phyloP scores from a whole-genome alignment of 75 land plant genomes.

The Pinus albicaulis region DNA sequence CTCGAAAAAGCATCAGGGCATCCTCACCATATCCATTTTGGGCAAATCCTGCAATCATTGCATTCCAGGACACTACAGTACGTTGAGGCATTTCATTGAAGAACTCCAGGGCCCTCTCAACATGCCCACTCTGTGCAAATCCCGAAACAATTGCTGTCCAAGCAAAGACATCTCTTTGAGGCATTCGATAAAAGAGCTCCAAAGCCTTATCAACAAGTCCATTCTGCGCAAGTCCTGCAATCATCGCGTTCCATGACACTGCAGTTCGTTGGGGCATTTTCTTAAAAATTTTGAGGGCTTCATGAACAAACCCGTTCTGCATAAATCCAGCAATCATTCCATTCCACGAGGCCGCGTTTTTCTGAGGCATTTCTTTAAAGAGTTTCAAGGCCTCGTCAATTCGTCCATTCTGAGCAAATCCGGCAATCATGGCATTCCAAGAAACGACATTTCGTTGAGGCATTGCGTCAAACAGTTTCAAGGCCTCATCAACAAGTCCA shows the following conservation, averaged over 20 bases:
- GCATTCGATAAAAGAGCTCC: constrained; percentile 2
- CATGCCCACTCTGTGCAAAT: constrained; percentile 29
- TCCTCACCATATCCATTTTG: constrained; percentile 12
- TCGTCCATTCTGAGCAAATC: neutral
- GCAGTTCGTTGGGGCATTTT: constrained; percentile 10
- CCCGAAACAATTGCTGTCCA: constrained; percentile 26
- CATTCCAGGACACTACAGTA: constrained; percentile 22
- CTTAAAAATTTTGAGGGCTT: constrained; percentile 7
- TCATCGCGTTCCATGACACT: constrained; percentile 41
- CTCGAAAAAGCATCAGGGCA: constrained; percentile 17
- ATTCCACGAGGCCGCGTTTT: neutral
- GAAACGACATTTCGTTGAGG: neutral
- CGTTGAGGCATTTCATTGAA: constrained; percentile 12
- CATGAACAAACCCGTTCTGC: neutral
- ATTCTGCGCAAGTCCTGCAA: constrained; percentile 31
- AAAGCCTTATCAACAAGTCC: constrained; percentile 21
- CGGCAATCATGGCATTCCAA: neutral
- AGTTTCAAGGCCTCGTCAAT: neutral
- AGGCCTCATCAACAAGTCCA: neutral
- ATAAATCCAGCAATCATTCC: neutral
- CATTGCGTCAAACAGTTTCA: neutral
- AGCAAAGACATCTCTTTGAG: constrained; percentile 2
- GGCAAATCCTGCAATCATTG: constrained; percentile 17
- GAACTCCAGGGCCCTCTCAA: constrained; percentile 21
- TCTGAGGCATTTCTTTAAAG: neutral